Base-by-base conservation (phyloP, 148 eudicot species). In the Tetragonia tetragonoides region DNA sequence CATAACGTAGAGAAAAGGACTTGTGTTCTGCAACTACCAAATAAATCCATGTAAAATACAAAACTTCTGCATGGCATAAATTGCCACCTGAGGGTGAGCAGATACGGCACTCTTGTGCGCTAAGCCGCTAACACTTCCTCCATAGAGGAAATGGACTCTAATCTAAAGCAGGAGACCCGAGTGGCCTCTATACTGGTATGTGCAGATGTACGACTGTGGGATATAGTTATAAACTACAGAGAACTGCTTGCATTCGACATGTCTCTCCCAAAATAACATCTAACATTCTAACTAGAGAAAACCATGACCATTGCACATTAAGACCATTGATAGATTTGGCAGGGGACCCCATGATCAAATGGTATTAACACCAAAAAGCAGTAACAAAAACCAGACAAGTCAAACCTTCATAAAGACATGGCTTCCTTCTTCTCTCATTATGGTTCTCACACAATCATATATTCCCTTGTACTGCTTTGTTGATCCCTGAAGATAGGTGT, bases 341-440 rank as follows among this genome's bases (percentile, higher is more conserved):
- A 17, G 15, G 18, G 3, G 59, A 54, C 6, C 59, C 59, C 59
- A 54, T 54, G 15, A 54, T 8, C 12, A 54, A 3, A 12, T 54
- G 59, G 15, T 54, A 53, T 54, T 10, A 54, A 10, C 12, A 54
- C 59, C 59, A 10, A 54, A 9, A 54, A 5, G 59, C 10, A 49
- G 59, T 17, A 54, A 54, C 15, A 54, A 54, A n/a, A 60, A n/a
- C 17, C 28, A 73, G 51, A n/a, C 65, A 76, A 59, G 20, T 46
- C 81, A 24, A 21, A 93, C 98, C 95, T 89, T 91, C 18, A 87
- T 23, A 70, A 93, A 85, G 49, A 88, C 90, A 75, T 85, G 84
- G 72, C 87, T 74, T 66, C 98, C 98, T 82, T 93, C 98, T 84
- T 93, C 98, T 82, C 81, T 81, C 46, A 80, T 62, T 28, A 93